Conservation (phyloP, 108 stramenopile genomes). For the Cyclotella kingstonii region DNA sequence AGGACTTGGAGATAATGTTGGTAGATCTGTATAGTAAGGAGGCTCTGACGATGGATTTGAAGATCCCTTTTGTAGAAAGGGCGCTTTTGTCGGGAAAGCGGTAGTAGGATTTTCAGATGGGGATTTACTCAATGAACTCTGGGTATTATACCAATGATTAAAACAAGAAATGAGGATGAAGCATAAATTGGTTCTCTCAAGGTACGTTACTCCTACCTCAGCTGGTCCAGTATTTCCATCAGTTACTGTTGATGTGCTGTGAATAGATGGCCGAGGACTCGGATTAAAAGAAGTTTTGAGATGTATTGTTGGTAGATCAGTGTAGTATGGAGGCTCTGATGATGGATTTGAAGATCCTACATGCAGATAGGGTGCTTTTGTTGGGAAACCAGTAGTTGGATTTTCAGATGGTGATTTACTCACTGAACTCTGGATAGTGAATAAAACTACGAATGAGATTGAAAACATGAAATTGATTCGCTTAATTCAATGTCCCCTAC, state of each 20-base stretch:
- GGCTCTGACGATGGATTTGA: not conserved
- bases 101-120: too few species aligned
- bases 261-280: not conserved
- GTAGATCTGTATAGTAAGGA: conserved; percentile 4
- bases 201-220: too few species aligned
- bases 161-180: too few species aligned
- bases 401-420: not conserved
- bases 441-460: not conserved
- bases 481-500: not conserved
- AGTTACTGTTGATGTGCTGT: not conserved
- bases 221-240: not conserved
- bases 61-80: too few species aligned
- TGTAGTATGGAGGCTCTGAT: not conserved
- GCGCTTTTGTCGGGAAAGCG: too few species aligned
- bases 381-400: conserved; percentile 9
- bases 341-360: not conserved
- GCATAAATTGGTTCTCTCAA: too few species aligned
- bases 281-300: too few species aligned
- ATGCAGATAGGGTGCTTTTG: not conserved
- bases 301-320: not conserved
- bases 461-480: not conserved
- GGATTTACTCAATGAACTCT: too few species aligned
- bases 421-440: not conserved
- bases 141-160: too few species aligned
- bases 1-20: not conserved